Evolutionary conservation across 257 asterid species (phyloP).

Genomic region (Cinchona pubescens): DNA sequence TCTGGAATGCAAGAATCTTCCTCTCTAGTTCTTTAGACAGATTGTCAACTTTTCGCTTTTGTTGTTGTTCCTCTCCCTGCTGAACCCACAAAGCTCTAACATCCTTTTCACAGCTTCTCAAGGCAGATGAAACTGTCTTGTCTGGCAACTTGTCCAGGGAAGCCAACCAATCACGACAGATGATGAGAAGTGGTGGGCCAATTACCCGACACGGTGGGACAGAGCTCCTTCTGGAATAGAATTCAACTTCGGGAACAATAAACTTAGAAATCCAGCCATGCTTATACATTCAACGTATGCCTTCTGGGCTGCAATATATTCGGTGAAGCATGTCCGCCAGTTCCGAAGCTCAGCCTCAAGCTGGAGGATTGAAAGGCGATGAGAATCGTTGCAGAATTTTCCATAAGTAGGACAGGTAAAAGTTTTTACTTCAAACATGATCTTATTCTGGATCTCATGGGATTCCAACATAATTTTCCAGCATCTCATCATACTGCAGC

Average conservation of each 20-base stretch:
- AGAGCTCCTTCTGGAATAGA: conserved; percentile 32
- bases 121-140: conserved; percentile 51
- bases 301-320: conserved; percentile 58
- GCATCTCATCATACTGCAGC: conserved; percentile 67
- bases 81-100: conserved; percentile 77
- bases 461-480: conserved; percentile 79
- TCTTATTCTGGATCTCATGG: conserved; percentile 85
- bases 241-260: conserved; percentile 51
- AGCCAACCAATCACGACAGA: conserved; percentile 66
- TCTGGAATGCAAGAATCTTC: conserved; percentile 52
- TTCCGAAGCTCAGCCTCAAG: conserved; percentile 79
- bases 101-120: conserved; percentile 70
- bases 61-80: conserved; percentile 82
- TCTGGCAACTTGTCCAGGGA: conserved; percentile 59
- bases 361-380: conserved; percentile 77
- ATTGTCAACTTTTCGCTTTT: conserved; percentile 70
- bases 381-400: conserved; percentile 80
- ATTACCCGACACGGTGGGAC: conserved; percentile 24
- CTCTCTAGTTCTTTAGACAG: conserved; percentile 71
- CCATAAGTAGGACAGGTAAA: conserved; percentile 72
- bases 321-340: conserved; percentile 69
- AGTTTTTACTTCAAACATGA: conserved; percentile 67
- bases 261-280: conserved; percentile 80
- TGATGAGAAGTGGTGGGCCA: conserved; percentile 66
- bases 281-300: conserved; percentile 58